A percentile compares a stretch with the other conserved stretches of the same genome.
phyloP scores from a whole-genome alignment of 1,139 yeast species.

The Blastobotrys petasosporus region DNA sequence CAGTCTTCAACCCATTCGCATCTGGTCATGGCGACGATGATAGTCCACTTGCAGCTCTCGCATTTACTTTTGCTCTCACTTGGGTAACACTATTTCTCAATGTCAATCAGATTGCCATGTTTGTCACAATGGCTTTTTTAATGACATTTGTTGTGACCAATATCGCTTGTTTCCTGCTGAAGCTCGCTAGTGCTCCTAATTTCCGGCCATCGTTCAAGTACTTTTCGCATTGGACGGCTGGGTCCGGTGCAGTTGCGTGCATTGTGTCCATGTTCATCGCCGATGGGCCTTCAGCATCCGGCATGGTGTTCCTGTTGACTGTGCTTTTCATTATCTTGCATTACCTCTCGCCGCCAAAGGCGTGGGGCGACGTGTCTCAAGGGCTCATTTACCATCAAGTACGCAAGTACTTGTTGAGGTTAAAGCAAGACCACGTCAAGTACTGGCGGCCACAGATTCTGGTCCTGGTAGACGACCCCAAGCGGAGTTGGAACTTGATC shows the following conservation, averaged over 20 bases:
- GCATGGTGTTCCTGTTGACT: slow-evolving; percentile 60
- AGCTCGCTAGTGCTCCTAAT: slow-evolving; percentile 90
- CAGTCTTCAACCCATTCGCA: slow-evolving; percentile 61
- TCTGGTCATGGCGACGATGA: slow-evolving; percentile 36
- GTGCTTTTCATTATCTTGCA: slow-evolving; percentile 72
- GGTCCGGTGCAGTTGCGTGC: slow-evolving; percentile 63
- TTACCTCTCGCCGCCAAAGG: slow-evolving; percentile 85
- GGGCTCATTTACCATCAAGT: slow-evolving; percentile 92
- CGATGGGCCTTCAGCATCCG: slow-evolving; percentile 81
- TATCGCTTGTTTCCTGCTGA: slow-evolving; percentile 81
- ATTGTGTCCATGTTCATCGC: slow-evolving; percentile 86
- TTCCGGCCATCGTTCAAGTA: slow-evolving; percentile 90
- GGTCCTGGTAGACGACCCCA: slow-evolving; percentile 80
- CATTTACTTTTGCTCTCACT: slow-evolving; percentile 73
- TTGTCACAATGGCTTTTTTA: slow-evolving; percentile 92
- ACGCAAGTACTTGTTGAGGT: slow-evolving; percentile 72
- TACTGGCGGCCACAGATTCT: slow-evolving; percentile 97
- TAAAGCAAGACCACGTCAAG: slow-evolving; percentile 86
- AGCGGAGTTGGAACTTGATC: slow-evolving; percentile 85
- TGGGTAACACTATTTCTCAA: slow-evolving; percentile 82
- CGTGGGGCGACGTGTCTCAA: slow-evolving; percentile 97
- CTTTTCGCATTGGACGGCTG: slow-evolving; percentile 77
- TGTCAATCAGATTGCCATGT: slow-evolving; percentile 87
- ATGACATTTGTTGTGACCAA: slow-evolving; percentile 94
- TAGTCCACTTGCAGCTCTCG: slow-evolving; percentile 57